Evolutionary conservation across 108 stramenopile species (phyloP).

Genomic region (Fragilariopsis cylindrus): DNA sequence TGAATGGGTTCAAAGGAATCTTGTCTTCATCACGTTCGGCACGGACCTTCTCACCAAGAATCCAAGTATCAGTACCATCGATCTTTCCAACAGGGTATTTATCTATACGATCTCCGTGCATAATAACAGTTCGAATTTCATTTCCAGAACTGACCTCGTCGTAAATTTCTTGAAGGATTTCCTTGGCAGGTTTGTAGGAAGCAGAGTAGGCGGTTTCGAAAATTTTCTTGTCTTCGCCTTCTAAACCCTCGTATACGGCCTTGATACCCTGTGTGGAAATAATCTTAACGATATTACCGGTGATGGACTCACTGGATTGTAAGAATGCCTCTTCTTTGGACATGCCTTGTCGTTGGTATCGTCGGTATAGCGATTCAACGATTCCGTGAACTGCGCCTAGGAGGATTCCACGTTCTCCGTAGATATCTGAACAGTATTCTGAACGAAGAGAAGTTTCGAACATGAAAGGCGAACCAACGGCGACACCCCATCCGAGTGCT

Average conservation of each 20-base stretch:
- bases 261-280: slow-evolving; percentile 96
- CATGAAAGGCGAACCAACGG: slow-evolving; percentile 97
- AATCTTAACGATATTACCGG: slow-evolving; percentile 95
- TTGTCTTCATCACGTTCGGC: slow-evolving; percentile 92
- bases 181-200: slow-evolving; percentile 94
- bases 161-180: slow-evolving; percentile 99
- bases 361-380: slow-evolving; percentile 95
- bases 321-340: slow-evolving; percentile 93
- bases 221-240: slow-evolving; percentile 84
- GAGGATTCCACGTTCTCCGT: slow-evolving; percentile 96
- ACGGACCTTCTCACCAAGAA: slow-evolving; percentile 95
- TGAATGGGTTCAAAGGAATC: slow-evolving; percentile 98
- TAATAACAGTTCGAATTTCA: slow-evolving; percentile 97
- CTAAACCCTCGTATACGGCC: slow-evolving; percentile 92
- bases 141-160: slow-evolving; percentile 97
- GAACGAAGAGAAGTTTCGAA: slow-evolving; percentile 95
- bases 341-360: slow-evolving; percentile 97
- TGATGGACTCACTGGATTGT: slow-evolving; percentile 94
- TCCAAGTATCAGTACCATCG: slow-evolving; percentile 97
- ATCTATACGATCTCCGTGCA: slow-evolving; percentile 91
- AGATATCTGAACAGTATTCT: slow-evolving; percentile 97
- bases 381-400: slow-evolving; percentile 98
- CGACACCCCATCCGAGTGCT: slow-evolving; percentile 97
- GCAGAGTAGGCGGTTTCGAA: slow-evolving; percentile 95
- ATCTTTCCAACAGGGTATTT: slow-evolving; percentile 98